phyloP scores from a whole-genome alignment of 495 filamentous ascomycete species.

The Niebla homalea region DNA sequence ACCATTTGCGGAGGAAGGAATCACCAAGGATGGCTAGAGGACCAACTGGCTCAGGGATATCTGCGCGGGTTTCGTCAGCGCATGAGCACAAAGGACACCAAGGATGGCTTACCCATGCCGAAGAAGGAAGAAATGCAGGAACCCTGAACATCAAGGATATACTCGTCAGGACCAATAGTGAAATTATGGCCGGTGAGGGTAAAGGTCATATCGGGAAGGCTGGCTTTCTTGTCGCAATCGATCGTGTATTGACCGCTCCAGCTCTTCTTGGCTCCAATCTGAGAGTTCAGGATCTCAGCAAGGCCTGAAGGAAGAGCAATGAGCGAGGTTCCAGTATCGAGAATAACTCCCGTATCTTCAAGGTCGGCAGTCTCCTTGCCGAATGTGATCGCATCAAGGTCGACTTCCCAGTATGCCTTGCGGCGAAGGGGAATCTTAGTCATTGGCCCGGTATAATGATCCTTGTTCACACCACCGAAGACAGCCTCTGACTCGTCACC shows the following conservation, averaged over 20 bases:
- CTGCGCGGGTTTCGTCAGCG: conserved; percentile 20
- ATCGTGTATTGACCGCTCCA: conserved; percentile 91
- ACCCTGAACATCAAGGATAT: conserved; percentile 90
- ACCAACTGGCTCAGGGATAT: conserved; percentile 82
- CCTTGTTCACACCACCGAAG: conserved; percentile 83
- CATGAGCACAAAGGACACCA: conserved; percentile 13
- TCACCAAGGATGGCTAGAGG: conserved; percentile 95
- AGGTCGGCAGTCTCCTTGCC: conserved; percentile 73
- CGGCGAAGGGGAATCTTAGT: conserved; percentile 86
- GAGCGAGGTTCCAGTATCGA: conserved; percentile 97
- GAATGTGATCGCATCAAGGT: conserved; percentile 81
- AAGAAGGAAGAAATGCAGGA: conserved; percentile 95
- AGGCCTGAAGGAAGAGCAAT: conserved; percentile 87
- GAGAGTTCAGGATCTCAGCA: conserved; percentile 93
- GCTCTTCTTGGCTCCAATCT: conserved; percentile 95
- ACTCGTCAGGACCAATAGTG: conserved; percentile 77
- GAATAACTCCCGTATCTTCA: conserved; percentile 85
- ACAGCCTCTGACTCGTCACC: conserved; percentile 72
- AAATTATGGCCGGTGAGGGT: conserved; percentile 81
- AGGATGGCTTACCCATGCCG: conserved; percentile 89
- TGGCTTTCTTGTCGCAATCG: conserved; percentile 73
- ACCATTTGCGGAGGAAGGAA: conserved; percentile 93
- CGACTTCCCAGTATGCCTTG: conserved; percentile 99
- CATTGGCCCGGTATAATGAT: conserved; percentile 80
- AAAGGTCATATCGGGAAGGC: conserved; percentile 78